Evolutionary conservation across 495 filamentous ascomycete species (phyloP), one percentile per base, ranked within the genome.

Genomic region (Trichocladium uniseriatum): DNA sequence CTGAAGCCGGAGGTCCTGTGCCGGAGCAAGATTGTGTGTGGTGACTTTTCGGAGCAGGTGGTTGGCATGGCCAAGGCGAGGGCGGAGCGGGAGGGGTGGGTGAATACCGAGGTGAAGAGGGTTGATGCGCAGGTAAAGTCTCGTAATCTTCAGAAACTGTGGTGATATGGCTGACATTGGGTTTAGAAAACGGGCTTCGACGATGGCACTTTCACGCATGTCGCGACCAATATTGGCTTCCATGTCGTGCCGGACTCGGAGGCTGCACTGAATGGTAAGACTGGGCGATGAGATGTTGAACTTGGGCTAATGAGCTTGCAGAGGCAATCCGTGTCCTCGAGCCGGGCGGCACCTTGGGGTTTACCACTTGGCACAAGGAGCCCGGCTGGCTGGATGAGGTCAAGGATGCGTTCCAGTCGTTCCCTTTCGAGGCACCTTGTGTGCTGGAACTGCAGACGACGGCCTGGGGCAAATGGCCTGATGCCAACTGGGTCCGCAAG

Each of bases 241-340:
- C 70, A 73, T 39, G 51, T 71, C 11, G 59, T 71, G 31, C 66
- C 69, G 1, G 58, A 70, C 22, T 68, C 69, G 8, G 60, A 64
- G 22, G 59, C 57, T 1, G 70, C 67, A 1, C 43, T 69, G 3
- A 54, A 60, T 49, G 68, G 69, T 73, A 57, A 43, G 57, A 3
- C 2, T n/a, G 10, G 9, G 19, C 22, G 34, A 35, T 16, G 15
- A 5, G 3, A 1, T 13, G 16, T 10, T 6, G n/a, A 5, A 38
- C 0, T 4, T 18, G 5, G 7, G 11, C 52, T 63, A 19, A 62
- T 34, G 5, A 16, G 14, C 10, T 13, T 6, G 14, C 35, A 73
- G 70, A 73, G 28, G 41, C 61, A 0, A 57, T 69, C 45, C 61
- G 68, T 8, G 50, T 71, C 2, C 56, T 72, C 8, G 57, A 64